Evolutionary conservation across 2,329 filamentous ascomycete species (phyloP).

Genomic region (Byssochlamys sp.): DNA sequence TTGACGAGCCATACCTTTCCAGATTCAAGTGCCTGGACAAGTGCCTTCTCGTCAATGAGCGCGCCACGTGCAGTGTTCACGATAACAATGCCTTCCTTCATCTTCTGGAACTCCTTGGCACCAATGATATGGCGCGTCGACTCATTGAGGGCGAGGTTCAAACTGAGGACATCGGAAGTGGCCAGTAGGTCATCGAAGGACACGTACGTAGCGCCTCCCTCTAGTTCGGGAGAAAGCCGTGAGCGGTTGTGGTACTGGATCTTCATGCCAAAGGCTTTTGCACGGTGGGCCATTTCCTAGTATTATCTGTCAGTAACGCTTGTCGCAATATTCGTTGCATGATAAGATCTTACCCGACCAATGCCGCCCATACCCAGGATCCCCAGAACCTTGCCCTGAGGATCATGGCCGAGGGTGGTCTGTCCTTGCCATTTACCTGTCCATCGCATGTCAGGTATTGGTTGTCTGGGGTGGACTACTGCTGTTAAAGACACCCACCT

Average conservation of each 20-base stretch:
- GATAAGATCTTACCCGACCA: constrained; percentile 28
- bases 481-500: constrained; percentile 17
- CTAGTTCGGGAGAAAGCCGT: constrained; percentile 31
- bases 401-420: constrained; percentile 36
- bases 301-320: neutral
- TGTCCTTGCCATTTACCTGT: constrained; percentile 34
- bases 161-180: constrained; percentile 37
- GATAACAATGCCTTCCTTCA: constrained; percentile 37
- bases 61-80: constrained; percentile 38
- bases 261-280: constrained; percentile 38
- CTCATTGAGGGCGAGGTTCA: constrained; percentile 37
- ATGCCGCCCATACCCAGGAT: constrained; percentile 43
- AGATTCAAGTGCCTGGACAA: constrained; percentile 35
- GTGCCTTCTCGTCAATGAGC: constrained; percentile 38
- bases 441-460: neutral
- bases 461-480: neutral
- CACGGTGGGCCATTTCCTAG: constrained; percentile 38
- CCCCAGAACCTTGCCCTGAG: constrained; percentile 36
- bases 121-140: constrained; percentile 40
- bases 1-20: constrained; percentile 27
- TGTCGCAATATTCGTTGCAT: neutral
- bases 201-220: constrained; percentile 35
- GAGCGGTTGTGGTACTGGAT: constrained; percentile 40
- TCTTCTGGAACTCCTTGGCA: constrained; percentile 35
- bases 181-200: constrained; percentile 38